phyloP scores from a whole-genome alignment of 164 flowering plant species.

The Chimonanthus salicifolius region DNA sequence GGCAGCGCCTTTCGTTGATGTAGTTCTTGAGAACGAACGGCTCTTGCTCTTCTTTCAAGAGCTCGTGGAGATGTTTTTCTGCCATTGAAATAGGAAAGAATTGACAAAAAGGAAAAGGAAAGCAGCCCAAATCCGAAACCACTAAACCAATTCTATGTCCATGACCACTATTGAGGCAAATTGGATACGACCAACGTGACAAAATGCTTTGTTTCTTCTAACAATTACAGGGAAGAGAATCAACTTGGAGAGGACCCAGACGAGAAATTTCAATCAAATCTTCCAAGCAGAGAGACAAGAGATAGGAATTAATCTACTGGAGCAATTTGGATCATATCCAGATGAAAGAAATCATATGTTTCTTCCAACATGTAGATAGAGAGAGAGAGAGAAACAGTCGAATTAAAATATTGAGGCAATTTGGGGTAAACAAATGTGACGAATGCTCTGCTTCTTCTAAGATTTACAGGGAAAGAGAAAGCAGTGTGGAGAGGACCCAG shows the following conservation, averaged over 20 bases:
- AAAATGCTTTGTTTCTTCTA: no score
- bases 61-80: conserved; percentile 3
- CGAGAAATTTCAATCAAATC: neutral
- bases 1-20: conserved; percentile 4
- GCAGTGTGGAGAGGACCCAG: neutral
- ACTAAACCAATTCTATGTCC: neutral
- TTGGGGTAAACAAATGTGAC: no score
- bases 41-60: conserved; percentile 4
- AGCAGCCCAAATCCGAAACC: neutral
- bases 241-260: neutral
- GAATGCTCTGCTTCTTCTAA: no score
- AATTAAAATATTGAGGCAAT: no score
- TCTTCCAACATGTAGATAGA: neutral
- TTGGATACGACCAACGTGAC: no score
- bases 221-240: neutral
- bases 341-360: no score
- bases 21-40: conserved; percentile 6
- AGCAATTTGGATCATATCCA: no score
- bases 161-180: no score
- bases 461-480: neutral
- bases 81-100: neutral
- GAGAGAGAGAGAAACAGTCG: neutral
- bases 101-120: neutral
- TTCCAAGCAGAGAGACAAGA: neutral
- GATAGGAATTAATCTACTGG: neutral